A percentile compares a stretch with the other conserved stretches of the same genome.
phyloP scores from a whole-genome alignment of 768 basidiomycete species.

The Trametes gibbosa region DNA sequence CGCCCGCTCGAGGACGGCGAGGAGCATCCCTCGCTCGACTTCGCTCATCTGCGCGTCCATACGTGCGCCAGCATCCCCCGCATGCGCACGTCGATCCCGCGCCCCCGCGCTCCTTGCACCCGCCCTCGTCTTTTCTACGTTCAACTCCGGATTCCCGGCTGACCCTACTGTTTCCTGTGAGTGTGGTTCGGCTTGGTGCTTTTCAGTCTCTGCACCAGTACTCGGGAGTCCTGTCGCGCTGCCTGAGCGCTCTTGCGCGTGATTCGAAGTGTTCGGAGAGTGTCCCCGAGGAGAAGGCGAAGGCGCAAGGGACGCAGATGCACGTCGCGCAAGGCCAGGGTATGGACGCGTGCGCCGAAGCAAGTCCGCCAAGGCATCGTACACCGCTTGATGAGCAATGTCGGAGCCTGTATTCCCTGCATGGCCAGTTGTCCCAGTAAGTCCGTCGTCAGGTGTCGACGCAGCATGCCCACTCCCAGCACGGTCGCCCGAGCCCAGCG shows the following conservation, averaged over 20 bases:
- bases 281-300: conserved; percentile 9
- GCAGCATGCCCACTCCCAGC: too few species aligned
- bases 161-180: too few species aligned
- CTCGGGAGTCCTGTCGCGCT: background rate
- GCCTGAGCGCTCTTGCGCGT: background rate
- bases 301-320: background rate
- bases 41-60: conserved; percentile 17
- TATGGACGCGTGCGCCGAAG: conserved; percentile 13
- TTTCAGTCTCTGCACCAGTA: background rate
- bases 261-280: conserved; percentile 6
- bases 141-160: background rate
- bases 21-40: conserved; percentile 28
- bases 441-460: too few species aligned
- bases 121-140: background rate
- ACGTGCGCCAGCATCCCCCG: background rate
- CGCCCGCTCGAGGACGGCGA: conserved; percentile 28
- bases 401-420: background rate
- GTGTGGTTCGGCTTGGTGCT: too few species aligned
- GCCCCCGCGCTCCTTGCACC: too few species aligned
- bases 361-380: conserved; percentile 20
- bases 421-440: background rate
- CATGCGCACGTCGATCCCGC: conserved; percentile 2
- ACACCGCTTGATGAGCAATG: conserved; percentile 11
- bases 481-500: background rate
- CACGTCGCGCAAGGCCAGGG: background rate